These are phyloP conservation scores for Obba rivulosa DNA, from an alignment of 768 basidiomycete species.

Conservation along the genomic window DNA sequence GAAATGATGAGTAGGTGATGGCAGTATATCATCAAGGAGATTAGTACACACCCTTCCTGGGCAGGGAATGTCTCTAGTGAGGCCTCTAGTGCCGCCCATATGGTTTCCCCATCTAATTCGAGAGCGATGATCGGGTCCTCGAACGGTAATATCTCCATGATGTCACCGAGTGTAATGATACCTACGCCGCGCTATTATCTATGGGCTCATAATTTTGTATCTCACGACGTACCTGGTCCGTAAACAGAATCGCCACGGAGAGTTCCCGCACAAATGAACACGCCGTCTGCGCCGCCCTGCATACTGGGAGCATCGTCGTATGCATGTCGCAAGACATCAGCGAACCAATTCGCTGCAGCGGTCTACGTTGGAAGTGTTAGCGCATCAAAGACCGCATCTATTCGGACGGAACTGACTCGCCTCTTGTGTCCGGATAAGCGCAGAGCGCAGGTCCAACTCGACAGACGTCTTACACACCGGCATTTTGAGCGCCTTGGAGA, in stretches of 20 bases:
- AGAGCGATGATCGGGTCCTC: slow-evolving; percentile 80
- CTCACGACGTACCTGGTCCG: slow-evolving; percentile 55
- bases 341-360: slow-evolving; percentile 75
- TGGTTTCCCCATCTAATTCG: slow-evolving; percentile 69
- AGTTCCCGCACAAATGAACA: slow-evolving; percentile 79
- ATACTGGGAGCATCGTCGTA: slow-evolving; percentile 68
- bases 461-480: slow-evolving; percentile 71
- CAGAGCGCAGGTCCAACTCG: slow-evolving; percentile 68
- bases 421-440: slow-evolving; percentile 70
- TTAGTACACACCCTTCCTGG: slow-evolving; percentile 69
- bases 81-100: slow-evolving; percentile 78
- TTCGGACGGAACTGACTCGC: slow-evolving; percentile 28
- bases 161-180: slow-evolving; percentile 74
- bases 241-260: slow-evolving; percentile 83
- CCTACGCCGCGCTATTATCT: too few species aligned
- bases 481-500: slow-evolving; percentile 63
- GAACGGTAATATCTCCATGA: slow-evolving; percentile 85
- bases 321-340: slow-evolving; percentile 77
- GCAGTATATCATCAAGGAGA: neutral
- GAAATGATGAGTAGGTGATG: neutral
- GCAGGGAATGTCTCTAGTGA: slow-evolving; percentile 77
- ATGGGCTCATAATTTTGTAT: too few species aligned
- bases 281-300: slow-evolving; percentile 69
- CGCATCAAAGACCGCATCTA: neutral
- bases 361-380: slow-evolving; percentile 37